These are phyloP conservation scores for Venturia asperata DNA, from an alignment of 2,329 filamentous ascomycete species.

Conservation along the genomic window DNA sequence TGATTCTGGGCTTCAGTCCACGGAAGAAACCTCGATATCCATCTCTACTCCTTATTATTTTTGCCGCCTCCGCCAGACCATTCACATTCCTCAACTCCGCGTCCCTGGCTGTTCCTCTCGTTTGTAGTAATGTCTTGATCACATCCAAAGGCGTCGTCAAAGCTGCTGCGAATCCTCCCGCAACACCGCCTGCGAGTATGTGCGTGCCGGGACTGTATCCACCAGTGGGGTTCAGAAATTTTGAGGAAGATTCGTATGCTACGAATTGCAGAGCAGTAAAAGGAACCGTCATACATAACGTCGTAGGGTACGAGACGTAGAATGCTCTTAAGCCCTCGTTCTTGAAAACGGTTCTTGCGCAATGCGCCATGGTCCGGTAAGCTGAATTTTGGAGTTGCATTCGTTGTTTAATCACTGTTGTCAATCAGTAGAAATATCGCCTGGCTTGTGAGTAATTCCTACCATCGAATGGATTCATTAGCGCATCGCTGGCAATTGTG, in stretches of 20 bases:
- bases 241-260: constrained; percentile 94
- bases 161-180: constrained; percentile 86
- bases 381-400: constrained; percentile 98
- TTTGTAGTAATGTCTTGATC: constrained; percentile 96
- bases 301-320: constrained; percentile 97
- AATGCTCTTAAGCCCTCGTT: constrained; percentile 86
- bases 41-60: constrained; percentile 74
- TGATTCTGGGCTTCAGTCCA: constrained; percentile 79
- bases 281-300: constrained; percentile 95
- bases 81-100: constrained; percentile 77
- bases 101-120: constrained; percentile 75
- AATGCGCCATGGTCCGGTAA: constrained; percentile 80
- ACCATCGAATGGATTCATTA: constrained; percentile 99
- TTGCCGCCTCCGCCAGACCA: constrained; percentile 70
- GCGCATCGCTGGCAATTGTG: constrained; percentile 92
- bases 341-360: constrained; percentile 79
- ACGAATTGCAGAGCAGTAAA: constrained; percentile 97
- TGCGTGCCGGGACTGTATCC: constrained; percentile 90
- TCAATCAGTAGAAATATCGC: constrained; percentile 8
- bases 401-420: constrained; percentile 90
- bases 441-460: constrained; percentile 31
- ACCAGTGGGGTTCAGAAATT: constrained; percentile 78
- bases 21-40: constrained; percentile 86
- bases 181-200: constrained; percentile 84
- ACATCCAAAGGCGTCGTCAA: constrained; percentile 96